phyloP scores from a whole-genome alignment of 169 alveolate genomes.

The Plasmodium gaboni region DNA sequence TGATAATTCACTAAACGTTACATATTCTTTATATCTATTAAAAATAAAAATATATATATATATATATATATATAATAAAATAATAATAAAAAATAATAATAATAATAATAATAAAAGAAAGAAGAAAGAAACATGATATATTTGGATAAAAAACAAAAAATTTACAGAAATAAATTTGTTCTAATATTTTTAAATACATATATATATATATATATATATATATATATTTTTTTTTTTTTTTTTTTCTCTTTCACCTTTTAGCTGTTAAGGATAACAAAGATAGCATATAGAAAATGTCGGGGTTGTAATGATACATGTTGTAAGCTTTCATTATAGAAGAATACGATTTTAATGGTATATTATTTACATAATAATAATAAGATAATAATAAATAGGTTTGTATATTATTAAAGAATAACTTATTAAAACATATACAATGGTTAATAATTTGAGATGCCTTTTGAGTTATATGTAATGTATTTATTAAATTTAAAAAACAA shows the following conservation, averaged over 20 bases:
- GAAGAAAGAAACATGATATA: too few relatives aligned
- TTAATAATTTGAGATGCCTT: constrained; percentile 63
- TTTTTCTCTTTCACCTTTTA: constrained; percentile 1
- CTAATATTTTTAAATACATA: too few relatives aligned
- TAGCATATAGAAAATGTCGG: constrained; percentile 55
- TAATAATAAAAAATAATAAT: neutral
- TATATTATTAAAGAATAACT: constrained; percentile 63
- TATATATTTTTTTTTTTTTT: neutral
- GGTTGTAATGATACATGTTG: constrained; percentile 36
- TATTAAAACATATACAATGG: constrained; percentile 49
- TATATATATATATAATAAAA: neutral
- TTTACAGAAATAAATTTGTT: too few relatives aligned
- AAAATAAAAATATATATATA: neutral
- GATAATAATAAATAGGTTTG: constrained; percentile 59
- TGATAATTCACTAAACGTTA: constrained; percentile 52
- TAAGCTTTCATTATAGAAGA: constrained; percentile 44
- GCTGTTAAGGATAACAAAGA: constrained; percentile 31
- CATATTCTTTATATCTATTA: constrained; percentile 60
- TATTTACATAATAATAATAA: constrained; percentile 46
- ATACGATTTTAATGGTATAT: constrained; percentile 33
- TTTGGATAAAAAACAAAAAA: too few relatives aligned
- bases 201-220: constrained; percentile 15
- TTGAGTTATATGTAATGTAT: constrained; percentile 47
- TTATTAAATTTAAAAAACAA: constrained; percentile 64
- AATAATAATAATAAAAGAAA: neutral